These are phyloP conservation scores for Aspergillus sparsus DNA, from an alignment of 495 filamentous ascomycete genomes.

Conservation along the genomic window DNA sequence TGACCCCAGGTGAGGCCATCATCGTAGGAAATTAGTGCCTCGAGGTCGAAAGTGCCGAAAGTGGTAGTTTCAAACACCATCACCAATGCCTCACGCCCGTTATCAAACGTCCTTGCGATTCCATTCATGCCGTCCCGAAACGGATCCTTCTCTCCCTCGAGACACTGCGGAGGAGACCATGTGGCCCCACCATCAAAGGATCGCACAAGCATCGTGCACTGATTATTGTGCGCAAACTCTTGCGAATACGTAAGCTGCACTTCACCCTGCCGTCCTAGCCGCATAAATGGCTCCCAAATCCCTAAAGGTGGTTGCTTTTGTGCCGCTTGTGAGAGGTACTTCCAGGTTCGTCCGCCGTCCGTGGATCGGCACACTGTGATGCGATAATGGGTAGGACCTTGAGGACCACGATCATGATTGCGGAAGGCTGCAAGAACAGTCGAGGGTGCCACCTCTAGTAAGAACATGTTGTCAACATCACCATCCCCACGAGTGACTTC, in stretches of 20 bases:
- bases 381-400: conserved; percentile 52
- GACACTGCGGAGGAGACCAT: conserved; percentile 49
- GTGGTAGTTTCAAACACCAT: conserved; percentile 61
- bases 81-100: conserved; percentile 49
- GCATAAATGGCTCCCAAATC: conserved; percentile 64
- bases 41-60: conserved; percentile 52
- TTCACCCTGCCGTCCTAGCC: conserved; percentile 48
- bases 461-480: conserved; percentile 62
- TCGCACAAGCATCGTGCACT: conserved; percentile 59
- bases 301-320: conserved; percentile 47
- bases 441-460: conserved; percentile 52
- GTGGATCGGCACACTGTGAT: conserved; percentile 60
- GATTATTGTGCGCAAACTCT: conserved; percentile 56
- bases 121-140: conserved; percentile 64
- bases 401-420: conserved; percentile 54
- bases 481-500: conserved; percentile 42
- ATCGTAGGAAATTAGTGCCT: conserved; percentile 58
- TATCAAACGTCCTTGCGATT: conserved; percentile 46
- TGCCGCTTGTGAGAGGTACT: conserved; percentile 55
- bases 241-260: conserved; percentile 61
- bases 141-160: conserved; percentile 47
- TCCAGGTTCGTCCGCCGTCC: conserved; percentile 56
- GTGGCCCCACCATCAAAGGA: conserved; percentile 55
- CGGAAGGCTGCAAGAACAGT: conserved; percentile 59
- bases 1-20: conserved; percentile 55